phyloP scores from a whole-genome alignment of 2,329 filamentous ascomycete species.

The Aspergillus aculeatinus region DNA sequence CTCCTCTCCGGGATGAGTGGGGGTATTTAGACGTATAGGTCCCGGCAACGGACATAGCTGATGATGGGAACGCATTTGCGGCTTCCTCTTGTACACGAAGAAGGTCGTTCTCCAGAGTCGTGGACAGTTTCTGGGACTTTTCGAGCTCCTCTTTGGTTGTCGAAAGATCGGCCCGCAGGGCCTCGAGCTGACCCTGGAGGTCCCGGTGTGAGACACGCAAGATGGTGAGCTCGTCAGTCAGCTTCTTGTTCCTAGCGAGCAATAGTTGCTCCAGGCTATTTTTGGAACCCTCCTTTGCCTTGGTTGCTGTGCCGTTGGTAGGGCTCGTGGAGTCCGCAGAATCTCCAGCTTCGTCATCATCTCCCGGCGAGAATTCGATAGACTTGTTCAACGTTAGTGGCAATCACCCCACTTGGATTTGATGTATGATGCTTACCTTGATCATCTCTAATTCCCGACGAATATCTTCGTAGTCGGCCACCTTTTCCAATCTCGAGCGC shows the following conservation, averaged over 20 bases:
- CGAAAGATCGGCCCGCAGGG: conserved; percentile 79
- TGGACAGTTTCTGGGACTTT: conserved; percentile 77
- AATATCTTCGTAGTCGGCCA: conserved; percentile 92
- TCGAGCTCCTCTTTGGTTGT: conserved; percentile 82
- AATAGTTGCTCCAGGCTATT: conserved; percentile 82
- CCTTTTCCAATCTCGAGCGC: conserved; percentile 78
- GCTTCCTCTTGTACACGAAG: conserved; percentile 83
- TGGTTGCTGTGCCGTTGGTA: conserved; percentile 52
- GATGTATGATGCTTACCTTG: conserved; percentile 53
- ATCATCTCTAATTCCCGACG: conserved; percentile 95
- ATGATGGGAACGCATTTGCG: conserved; percentile 75
- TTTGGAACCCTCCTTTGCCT: conserved; percentile 55
- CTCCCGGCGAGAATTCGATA: conserved; percentile 92
- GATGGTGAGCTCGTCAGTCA: conserved; percentile 89
- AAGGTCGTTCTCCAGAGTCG: conserved; percentile 88
- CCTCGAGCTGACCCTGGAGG: conserved; percentile 74
- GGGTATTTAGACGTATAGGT: conserved; percentile 83
- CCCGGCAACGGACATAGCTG: conserved; percentile 86
- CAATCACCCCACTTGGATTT: not conserved
- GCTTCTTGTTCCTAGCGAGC: conserved; percentile 91
- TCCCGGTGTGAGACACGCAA: conserved; percentile 93
- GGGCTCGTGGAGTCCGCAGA: conserved; percentile 36
- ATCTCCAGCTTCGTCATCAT: conserved; percentile 62
- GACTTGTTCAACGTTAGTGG: conserved; percentile 52
- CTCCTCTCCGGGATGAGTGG: conserved; percentile 67